A percentile compares a stretch with the other conserved stretches of the same genome.
phyloP scores from a whole-genome alignment of 2,329 filamentous ascomycete genomes.

The Penicillium frequentans region DNA sequence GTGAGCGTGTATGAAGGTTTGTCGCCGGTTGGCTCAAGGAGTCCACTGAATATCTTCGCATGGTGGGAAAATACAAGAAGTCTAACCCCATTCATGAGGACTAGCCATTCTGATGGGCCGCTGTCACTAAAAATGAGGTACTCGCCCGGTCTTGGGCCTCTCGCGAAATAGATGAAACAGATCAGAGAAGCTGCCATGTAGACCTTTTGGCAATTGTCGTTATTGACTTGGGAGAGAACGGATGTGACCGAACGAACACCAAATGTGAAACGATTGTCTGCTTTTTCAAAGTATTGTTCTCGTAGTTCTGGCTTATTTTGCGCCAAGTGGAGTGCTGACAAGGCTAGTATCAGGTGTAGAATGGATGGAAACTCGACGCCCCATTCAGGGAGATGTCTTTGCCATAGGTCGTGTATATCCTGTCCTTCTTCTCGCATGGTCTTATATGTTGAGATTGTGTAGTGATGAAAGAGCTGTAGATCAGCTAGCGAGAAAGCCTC shows the following conservation, averaged over 20 bases:
- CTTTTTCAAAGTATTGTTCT: slow-evolving; percentile 25
- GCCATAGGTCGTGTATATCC: slow-evolving; percentile 29
- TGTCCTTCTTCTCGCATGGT: slow-evolving; percentile 23
- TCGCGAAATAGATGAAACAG: slow-evolving; percentile 35
- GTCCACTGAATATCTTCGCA: slow-evolving; percentile 26
- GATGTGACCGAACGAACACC: slow-evolving; percentile 33
- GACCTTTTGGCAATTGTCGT: slow-evolving; percentile 31
- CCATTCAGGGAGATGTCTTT: slow-evolving; percentile 32
- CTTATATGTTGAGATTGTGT: slow-evolving; percentile 24
- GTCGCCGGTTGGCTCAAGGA: slow-evolving; percentile 15
- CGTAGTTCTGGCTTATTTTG: slow-evolving; percentile 19
- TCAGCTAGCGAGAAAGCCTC: slow-evolving; percentile 28
- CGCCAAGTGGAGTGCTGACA: slow-evolving; percentile 31
- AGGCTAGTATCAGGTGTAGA: slow-evolving; percentile 32
- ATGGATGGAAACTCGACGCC: slow-evolving; percentile 32
- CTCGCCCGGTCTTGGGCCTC: slow-evolving; percentile 29
- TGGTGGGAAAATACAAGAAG: slow-evolving; percentile 21
- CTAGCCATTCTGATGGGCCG: slow-evolving; percentile 32
- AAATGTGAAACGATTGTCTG: slow-evolving; percentile 36
- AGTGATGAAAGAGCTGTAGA: slow-evolving; percentile 35
- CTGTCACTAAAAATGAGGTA: slow-evolving; percentile 33
- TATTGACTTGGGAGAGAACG: slow-evolving; percentile 25
- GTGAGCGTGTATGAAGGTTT: not conserved
- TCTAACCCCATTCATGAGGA: slow-evolving; percentile 33
- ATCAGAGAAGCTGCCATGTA: slow-evolving; percentile 34